Evolutionary conservation across 2,329 filamentous ascomycete genomes (phyloP).

Genomic region (Venturia nashicola): DNA sequence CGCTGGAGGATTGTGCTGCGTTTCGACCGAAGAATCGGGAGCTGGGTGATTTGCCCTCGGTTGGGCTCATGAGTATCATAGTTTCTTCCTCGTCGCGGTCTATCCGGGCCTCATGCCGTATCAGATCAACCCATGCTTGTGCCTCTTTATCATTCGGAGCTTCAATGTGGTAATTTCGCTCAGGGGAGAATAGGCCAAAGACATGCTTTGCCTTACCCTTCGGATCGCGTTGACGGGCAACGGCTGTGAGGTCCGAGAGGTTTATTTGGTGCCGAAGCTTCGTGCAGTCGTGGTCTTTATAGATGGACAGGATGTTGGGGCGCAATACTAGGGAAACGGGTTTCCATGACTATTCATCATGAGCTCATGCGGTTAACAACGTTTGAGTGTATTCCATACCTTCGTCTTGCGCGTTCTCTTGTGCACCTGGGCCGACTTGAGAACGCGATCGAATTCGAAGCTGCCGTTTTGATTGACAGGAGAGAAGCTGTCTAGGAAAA

Average conservation of each 20-base stretch:
- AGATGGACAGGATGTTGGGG: conserved; percentile 80
- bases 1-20: neutral
- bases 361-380: conserved; percentile 3
- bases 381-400: conserved; percentile 35
- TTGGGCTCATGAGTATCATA: conserved; percentile 7
- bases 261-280: conserved; percentile 81
- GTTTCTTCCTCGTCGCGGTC: conserved; percentile 58
- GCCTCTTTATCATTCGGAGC: conserved; percentile 62
- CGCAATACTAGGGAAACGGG: conserved; percentile 78
- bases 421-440: conserved; percentile 76
- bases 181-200: conserved; percentile 85
- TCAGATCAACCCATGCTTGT: conserved; percentile 73
- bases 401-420: conserved; percentile 92
- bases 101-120: conserved; percentile 67
- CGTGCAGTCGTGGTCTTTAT: conserved; percentile 82
- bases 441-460: conserved; percentile 88
- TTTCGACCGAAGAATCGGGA: conserved; percentile 13
- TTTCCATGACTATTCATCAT: conserved; percentile 67
- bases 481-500: conserved; percentile 49
- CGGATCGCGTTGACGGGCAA: conserved; percentile 76
- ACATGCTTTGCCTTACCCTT: conserved; percentile 79
- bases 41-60: conserved; percentile 5
- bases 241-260: conserved; percentile 80
- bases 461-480: conserved; percentile 90
- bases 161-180: conserved; percentile 84